Percentiles rank a stretch among this genome's conserved stretches.
Conservation (phyloP, 257 asterid genomes). For the Gynochthodes officinalis region DNA sequence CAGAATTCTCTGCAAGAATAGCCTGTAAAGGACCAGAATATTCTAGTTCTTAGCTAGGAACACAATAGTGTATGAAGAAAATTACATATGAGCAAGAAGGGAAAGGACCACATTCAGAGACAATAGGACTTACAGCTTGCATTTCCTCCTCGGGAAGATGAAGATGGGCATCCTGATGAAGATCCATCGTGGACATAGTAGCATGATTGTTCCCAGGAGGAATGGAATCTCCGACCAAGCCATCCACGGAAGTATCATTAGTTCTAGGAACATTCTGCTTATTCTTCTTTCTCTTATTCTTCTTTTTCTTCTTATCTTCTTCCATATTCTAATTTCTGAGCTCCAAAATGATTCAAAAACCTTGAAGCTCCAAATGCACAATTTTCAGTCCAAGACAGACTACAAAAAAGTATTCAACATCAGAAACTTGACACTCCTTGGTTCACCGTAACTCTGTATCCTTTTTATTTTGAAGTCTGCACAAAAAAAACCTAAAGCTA, state of each 20-base stretch:
- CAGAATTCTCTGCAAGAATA: constrained; percentile 43
- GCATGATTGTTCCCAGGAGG: constrained; percentile 24
- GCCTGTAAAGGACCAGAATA: constrained; percentile 35
- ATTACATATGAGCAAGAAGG: neutral
- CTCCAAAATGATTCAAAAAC: constrained; percentile 4
- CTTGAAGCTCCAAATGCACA: neutral
- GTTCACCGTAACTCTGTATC: neutral
- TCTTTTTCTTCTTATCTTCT: constrained; percentile 62
- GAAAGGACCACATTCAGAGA: neutral
- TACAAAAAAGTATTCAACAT: neutral
- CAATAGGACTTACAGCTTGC: constrained; percentile 35
- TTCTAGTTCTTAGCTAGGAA: constrained; percentile 11
- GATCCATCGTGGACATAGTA: constrained; percentile 18
- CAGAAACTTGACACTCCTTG: neutral
- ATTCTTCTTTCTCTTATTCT: constrained; percentile 66
- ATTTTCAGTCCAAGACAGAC: neutral
- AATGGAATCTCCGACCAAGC: constrained; percentile 32
- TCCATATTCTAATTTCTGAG: constrained; percentile 24
- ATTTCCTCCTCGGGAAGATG: constrained; percentile 30
- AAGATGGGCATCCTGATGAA: constrained; percentile 22
- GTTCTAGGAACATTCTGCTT: constrained; percentile 34
- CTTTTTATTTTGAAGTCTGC: neutral
- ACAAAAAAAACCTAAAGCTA: neutral
- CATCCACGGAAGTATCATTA: constrained; percentile 35
- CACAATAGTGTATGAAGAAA: neutral